Base-by-base conservation (phyloP, 805 yeast species). In the Starmera amethionina region DNA sequence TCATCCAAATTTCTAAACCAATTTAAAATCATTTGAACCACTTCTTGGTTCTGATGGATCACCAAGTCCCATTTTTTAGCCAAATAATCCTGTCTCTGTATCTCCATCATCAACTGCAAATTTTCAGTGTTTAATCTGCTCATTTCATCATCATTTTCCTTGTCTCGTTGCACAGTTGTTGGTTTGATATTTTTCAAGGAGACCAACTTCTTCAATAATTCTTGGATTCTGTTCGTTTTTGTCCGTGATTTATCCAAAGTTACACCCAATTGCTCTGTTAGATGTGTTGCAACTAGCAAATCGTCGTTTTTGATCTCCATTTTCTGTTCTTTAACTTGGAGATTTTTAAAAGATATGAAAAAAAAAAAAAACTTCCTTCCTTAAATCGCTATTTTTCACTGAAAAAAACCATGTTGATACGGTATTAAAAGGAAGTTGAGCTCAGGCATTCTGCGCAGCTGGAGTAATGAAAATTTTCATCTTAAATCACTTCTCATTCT, bases 61-160 rank as follows among this genome's bases (percentile, higher is more conserved):
- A 58, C 29, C 0, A 28, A 28, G 30, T 59, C 56, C 51, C 56
- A 61, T 25, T 50, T 54, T 14, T 47, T 42, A 4, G 52, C 40
- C 3, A 59, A 12, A 38, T 44, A 59, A 32, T 62, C 65, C 40
- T 63, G 60, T 38, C 63, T 50, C 30, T 65, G 64, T 6, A 63
- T 46, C 32, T 55, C 55, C 29, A 60, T 41, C 15, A 58, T 30
- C 18, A 61, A 37, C 13, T 49, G 47, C 7, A 54, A 39, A 38
- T 58, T 58, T 41, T 54, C 59, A 8, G 42, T 46, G 40, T 56
- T 55, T 11, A 55, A 41, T 11, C 31, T 36, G 12, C 45, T 43
- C 1, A 54, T 36, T 15, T 52, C 48, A 5, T 42, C 12, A 1
- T 32, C 40, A 11, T 11, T 4, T n/a, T 15, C 16, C 13, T 45